Base-by-base conservation (phyloP, 2,329 filamentous ascomycete species). In the Pseudogymnoascus sp. region DNA sequence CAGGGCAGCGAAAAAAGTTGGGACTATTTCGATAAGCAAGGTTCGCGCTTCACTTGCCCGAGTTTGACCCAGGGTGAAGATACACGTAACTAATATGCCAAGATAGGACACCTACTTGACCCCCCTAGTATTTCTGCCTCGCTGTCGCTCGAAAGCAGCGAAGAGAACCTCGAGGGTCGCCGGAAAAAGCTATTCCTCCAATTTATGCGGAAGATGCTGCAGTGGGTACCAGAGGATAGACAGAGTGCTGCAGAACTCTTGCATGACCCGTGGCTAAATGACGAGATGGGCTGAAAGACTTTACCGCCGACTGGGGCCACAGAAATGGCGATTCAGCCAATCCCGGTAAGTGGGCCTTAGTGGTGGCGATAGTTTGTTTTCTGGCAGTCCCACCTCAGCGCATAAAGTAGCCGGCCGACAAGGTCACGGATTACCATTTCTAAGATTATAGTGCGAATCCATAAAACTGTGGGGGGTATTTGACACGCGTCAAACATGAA, bases 151-250 rank as follows among this genome's bases (percentile, higher is more conserved):
- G 65, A 66, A 14, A 28, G 62, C 7, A 25, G 58, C 19, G 63
- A 64, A 33, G 63, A 62, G 45, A 72, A 70, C 16, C 58, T 74
- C 6, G 28, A 67, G 33, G 70, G 67, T 8, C 65, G 71, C 8
- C 70, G 75, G 25, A 73, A 72, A 52, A 28, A 60, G 16, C 39
- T 67, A 4, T 76, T 75, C 41, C 61, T 75, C 5, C 58, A 67
- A 12, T 74, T 75, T 58, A 62, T 72, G 14, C 49, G 58, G 6
- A 65, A 66, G 28, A 76, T 75, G 73, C 59, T 75, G 2, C 65
- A 64, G 33, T 75, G 71, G 73, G 59, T 67, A 9, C 74, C 72
- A 12, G 72, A 71, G 60, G 63, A 73, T 39, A 67, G 74, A 41
- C 66, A 64, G 7, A 72, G 69, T 9, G 74, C 74, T 4, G 69